Conservation (phyloP, 768 basidiomycete genomes). For the Termitomyces sp. region DNA sequence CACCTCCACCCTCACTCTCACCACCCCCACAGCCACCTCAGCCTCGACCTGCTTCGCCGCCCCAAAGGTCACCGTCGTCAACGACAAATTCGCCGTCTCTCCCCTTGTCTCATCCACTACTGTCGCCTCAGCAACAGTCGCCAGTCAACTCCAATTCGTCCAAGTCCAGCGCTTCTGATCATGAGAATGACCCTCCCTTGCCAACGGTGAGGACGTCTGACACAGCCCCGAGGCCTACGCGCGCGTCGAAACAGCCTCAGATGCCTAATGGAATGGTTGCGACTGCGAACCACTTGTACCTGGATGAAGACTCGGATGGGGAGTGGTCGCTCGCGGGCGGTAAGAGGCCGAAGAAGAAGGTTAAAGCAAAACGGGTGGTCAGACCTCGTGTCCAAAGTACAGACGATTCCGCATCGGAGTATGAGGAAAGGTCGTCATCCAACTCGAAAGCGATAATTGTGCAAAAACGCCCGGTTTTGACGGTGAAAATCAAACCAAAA, state of each 20-base stretch:
- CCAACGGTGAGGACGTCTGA: not conserved
- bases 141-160: not conserved
- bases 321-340: not conserved
- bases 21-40: not conserved
- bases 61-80: not conserved
- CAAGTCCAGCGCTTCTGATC: not conserved
- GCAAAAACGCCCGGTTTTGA: not conserved
- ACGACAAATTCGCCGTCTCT: not conserved
- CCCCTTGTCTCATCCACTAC: not conserved
- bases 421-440: not conserved
- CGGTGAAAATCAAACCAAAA: not conserved
- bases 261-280: not conserved
- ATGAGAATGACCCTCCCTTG: not conserved
- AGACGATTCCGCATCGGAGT: not conserved
- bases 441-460: not conserved
- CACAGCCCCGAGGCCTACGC: not conserved
- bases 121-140: not conserved
- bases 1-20: not conserved
- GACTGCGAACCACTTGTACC: not conserved
- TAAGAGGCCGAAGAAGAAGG: not conserved
- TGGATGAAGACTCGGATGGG: slow-evolving; percentile 1
- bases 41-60: not conserved
- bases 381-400: not conserved
- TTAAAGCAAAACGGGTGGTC: not conserved
- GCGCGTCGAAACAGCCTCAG: not conserved